Conservation (phyloP, 345 rosid genomes). For the Corchorus capsularis region DNA sequence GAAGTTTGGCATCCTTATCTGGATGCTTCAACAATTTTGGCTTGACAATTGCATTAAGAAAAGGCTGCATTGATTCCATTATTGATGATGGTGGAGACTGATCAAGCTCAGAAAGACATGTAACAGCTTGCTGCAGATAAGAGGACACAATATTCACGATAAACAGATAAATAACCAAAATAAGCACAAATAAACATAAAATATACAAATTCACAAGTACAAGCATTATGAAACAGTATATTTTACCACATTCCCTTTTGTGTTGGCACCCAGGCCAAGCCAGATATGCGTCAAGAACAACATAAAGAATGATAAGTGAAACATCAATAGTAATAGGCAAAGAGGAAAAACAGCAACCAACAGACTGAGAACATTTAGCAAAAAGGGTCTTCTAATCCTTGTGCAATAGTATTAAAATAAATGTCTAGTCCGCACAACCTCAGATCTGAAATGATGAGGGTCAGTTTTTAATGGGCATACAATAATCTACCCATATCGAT, state of each 20-base stretch:
- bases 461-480: background rate
- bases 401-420: background rate
- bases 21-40: constrained; percentile 85
- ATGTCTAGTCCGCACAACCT: background rate
- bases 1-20: constrained; percentile 91
- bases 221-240: background rate
- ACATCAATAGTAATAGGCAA: constrained; percentile 11
- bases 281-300: background rate
- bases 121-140: constrained; percentile 76
- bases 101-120: constrained; percentile 82
- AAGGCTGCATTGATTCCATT: constrained; percentile 78
- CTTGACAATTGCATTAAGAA: constrained; percentile 74
- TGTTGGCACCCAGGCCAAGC: background rate
- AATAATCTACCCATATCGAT: background rate
- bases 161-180: constrained; percentile 1
- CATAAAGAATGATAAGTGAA: background rate
- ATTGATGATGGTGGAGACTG: constrained; percentile 74
- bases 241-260: background rate
- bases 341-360: background rate
- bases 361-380: background rate
- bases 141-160: constrained; percentile 16
- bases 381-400: background rate
- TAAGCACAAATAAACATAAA: constrained; percentile 3
- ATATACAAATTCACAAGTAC: background rate
- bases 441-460: background rate